These are phyloP conservation scores for Cyberlindnera sargentensis DNA, from an alignment of 805 yeast genomes.

Conservation along the genomic window DNA sequence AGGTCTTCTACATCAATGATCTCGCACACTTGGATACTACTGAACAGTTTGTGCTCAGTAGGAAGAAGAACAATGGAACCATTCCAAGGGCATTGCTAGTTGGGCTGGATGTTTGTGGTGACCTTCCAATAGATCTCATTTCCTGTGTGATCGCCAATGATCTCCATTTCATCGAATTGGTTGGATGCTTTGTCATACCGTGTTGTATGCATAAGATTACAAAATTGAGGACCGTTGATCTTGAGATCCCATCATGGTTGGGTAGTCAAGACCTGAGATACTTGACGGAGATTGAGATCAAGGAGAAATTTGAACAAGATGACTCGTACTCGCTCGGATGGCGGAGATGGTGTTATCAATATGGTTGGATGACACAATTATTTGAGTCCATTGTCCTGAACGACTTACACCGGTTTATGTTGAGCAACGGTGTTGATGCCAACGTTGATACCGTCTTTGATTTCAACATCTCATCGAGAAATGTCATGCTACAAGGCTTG, in stretches of 20 bases:
- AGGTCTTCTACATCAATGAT: neutral
- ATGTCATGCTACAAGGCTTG: neutral
- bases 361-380: neutral
- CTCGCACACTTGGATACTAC: neutral
- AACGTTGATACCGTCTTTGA: neutral
- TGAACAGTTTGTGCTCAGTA: slow-evolving; percentile 2
- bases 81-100: slow-evolving; percentile 6
- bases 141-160: neutral
- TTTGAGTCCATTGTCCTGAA: slow-evolving; percentile 1
- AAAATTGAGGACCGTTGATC: neutral
- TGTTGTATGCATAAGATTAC: slow-evolving; percentile 14
- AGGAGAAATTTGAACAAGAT: neutral
- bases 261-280: slow-evolving; percentile 6
- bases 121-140: slow-evolving; percentile 1
- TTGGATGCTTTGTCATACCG: slow-evolving; percentile 5
- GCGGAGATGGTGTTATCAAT: neutral
- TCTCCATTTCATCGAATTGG: neutral
- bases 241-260: neutral
- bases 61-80: slow-evolving; percentile 1
- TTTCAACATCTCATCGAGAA: slow-evolving; percentile 3
- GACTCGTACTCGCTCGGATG: neutral
- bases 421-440: neutral
- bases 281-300: slow-evolving; percentile 1
- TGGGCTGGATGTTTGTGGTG: slow-evolving; percentile 15
- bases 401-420: neutral